Evolutionary conservation across 306 rosid genomes (phyloP), one percentile per base, ranked within the genome.

Genomic region (Citrullus colocynthis): DNA sequence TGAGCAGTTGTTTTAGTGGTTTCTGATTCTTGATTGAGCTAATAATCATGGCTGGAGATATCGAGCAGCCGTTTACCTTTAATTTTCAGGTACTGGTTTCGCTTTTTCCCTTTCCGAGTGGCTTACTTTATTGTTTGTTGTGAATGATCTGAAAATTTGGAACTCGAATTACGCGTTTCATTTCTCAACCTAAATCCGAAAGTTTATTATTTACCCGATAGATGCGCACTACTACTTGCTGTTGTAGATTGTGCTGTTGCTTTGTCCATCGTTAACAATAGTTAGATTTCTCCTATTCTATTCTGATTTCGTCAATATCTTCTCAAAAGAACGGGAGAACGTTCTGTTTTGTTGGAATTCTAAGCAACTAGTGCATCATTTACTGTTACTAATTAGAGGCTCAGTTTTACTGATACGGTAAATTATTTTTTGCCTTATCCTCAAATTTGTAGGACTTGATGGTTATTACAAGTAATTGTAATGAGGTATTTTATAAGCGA

Each of bases 41-140:
- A 69, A 78, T 66, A 69, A 78, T 66, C 63, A 92, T 92, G 97
- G 95, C 89, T 76, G 93, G 88, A 81, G 91, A 86, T 79, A 75
- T 84, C 76, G 88, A 85, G 81, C 90, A 88, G 39, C 81, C 96
- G 18, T 81, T 85, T 77, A 80, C 78, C 83, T 78, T 85, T 72
- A 72, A 87, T 80, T 84, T 86, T 77, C 90, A 84, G 97, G 96
- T 90, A 66, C 74, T 20, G 39, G 63, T 59, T 58, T 10, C 64
- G 57, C 36, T 59, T 44, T 41, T 41, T 28, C 3, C n/a, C 45
- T 62, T 54, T 69, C 48, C 10, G 0, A 0, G 18, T 67, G 17
- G 32, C 8, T 39, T 67, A 32, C 64, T 49, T 32, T 9, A 24
- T 83, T 13, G 21, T 78, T 70, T 56, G 74, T 64, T 64, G 16